These are phyloP conservation scores for Microdochium paspali DNA, from an alignment of 2,329 filamentous ascomycete species.

Conservation along the genomic window DNA sequence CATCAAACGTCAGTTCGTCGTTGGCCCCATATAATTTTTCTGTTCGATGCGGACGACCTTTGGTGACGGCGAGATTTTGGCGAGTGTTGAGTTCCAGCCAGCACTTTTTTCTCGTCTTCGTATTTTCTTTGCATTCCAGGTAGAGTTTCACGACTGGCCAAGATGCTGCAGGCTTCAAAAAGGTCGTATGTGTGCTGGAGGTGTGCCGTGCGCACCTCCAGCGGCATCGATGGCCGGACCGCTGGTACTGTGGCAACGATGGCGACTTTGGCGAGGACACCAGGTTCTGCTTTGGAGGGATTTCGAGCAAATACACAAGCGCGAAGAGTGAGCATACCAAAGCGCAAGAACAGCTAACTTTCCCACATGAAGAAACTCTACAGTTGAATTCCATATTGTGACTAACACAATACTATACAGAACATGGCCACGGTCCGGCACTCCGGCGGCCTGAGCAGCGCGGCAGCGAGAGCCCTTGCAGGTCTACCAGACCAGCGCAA, in stretches of 20 bases:
- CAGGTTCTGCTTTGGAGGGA: background rate
- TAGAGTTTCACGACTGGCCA: slow-evolving; percentile 1
- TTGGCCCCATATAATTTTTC: background rate
- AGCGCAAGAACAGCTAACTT: too few species aligned
- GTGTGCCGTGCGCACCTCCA: slow-evolving; percentile 10
- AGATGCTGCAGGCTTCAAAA: slow-evolving; percentile 17
- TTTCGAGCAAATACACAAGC: background rate
- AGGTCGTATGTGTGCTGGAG: slow-evolving; percentile 20
- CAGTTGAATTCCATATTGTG: background rate
- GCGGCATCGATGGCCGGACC: background rate
- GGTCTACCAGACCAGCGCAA: background rate
- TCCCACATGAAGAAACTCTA: too few species aligned
- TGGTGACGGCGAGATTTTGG: background rate
- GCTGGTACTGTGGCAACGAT: too few species aligned
- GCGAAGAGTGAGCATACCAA: background rate
- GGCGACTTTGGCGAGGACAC: background rate
- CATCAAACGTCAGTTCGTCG: too few species aligned
- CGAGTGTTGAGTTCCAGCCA: background rate
- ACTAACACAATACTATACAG: background rate
- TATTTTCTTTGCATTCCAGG: background rate
- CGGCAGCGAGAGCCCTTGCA: background rate
- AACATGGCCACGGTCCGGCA: background rate
- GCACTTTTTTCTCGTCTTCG: background rate
- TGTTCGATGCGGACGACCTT: background rate
- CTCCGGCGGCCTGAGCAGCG: background rate